phyloP scores from a whole-genome alignment of 768 basidiomycete genomes.

The Ephemerocybe angulata region DNA sequence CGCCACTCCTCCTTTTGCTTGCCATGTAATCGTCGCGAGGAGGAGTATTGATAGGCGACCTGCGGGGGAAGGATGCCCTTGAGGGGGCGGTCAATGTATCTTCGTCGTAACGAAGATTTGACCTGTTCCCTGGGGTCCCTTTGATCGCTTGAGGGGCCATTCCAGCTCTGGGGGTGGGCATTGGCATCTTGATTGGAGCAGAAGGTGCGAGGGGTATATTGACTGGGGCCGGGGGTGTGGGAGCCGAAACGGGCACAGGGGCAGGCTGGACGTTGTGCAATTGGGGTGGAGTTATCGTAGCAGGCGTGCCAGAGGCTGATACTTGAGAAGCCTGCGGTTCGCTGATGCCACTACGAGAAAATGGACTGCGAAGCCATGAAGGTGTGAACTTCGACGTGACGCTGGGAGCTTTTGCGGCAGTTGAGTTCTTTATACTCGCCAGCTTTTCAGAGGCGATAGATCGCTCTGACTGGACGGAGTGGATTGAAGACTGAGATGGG shows the following conservation, averaged over 20 bases:
- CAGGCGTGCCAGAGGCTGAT: slow-evolving; percentile 45
- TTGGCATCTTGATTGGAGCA: slow-evolving; percentile 33
- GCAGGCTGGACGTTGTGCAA: slow-evolving; percentile 7
- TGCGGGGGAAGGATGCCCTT: slow-evolving; percentile 45
- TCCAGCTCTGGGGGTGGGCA: slow-evolving; percentile 31
- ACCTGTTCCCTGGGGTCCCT: slow-evolving; percentile 32
- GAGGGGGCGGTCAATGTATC: slow-evolving; percentile 43
- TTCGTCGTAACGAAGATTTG: slow-evolving; percentile 54
- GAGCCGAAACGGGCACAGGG: slow-evolving; percentile 7
- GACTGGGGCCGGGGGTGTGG: slow-evolving; percentile 3
- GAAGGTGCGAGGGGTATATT: slow-evolving; percentile 14
- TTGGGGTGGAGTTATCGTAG: slow-evolving; percentile 15
- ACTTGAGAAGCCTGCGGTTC: slow-evolving; percentile 61
- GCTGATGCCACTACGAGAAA: slow-evolving; percentile 52
- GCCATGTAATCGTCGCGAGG: slow-evolving; percentile 62
- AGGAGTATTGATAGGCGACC: slow-evolving; percentile 66
- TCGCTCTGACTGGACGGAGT: slow-evolving; percentile 46
- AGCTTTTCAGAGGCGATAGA: slow-evolving; percentile 43
- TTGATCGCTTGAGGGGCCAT: slow-evolving; percentile 40
- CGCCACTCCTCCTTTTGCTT: slow-evolving; percentile 51
- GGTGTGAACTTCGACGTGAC: slow-evolving; percentile 62
- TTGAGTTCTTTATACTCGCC: slow-evolving; percentile 11
- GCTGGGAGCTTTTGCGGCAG: slow-evolving; percentile 28
- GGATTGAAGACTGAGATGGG: slow-evolving; percentile 65
- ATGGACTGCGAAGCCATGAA: slow-evolving; percentile 78